Evolutionary conservation across 169 alveolate genomes (phyloP).

Genomic region (Blepharisma undulans): DNA sequence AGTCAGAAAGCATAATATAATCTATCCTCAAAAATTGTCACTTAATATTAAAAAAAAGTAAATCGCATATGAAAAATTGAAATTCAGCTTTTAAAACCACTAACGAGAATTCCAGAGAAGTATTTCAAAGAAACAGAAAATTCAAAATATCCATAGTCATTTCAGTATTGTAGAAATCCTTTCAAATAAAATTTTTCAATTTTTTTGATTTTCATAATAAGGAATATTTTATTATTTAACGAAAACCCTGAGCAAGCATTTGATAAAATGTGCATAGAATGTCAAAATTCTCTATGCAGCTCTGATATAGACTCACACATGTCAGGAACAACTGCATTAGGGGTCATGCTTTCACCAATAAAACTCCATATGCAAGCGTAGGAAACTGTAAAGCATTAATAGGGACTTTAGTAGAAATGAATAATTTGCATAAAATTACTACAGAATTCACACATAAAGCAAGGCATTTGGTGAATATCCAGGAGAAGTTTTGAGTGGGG

Average conservation of each 20-base stretch:
- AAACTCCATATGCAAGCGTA: constrained; percentile 12
- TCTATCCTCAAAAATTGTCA: background rate
- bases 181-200: too few species aligned
- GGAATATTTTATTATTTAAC: background rate
- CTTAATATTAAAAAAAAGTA: too few species aligned
- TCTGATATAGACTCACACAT: background rate
- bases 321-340: constrained; percentile 43
- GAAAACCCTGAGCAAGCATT: background rate
- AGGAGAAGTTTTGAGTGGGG: background rate
- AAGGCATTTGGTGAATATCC: background rate
- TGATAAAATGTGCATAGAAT: background rate
- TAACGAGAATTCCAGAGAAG: background rate
- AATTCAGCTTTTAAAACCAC: background rate
- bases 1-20: too few species aligned
- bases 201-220: background rate
- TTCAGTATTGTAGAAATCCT: too few species aligned
- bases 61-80: background rate
- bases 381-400: constrained; percentile 38
- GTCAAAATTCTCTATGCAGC: background rate
- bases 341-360: background rate
- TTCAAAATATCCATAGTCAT: background rate
- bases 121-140: background rate
- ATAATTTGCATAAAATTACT: background rate
- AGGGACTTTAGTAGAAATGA: constrained; percentile 3
- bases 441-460: background rate